These are phyloP conservation scores for Ilyonectria robusta DNA, from an alignment of 2,329 filamentous ascomycete species.

Conservation along the genomic window DNA sequence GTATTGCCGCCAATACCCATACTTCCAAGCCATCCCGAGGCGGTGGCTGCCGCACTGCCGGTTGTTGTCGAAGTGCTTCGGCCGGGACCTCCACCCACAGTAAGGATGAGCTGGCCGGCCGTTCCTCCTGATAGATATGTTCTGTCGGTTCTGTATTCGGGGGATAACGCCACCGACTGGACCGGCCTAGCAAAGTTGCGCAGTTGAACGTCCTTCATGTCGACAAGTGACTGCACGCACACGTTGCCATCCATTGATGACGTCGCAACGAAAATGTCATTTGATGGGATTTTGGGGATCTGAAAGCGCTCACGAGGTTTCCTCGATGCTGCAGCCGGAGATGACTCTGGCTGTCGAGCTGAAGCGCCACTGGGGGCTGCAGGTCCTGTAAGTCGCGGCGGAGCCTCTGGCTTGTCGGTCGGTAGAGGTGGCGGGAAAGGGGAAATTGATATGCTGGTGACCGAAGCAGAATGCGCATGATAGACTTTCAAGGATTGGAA, in stretches of 20 bases:
- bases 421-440: slow-evolving; percentile 78
- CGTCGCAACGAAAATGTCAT: slow-evolving; percentile 93
- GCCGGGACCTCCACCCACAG: slow-evolving; percentile 83
- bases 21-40: slow-evolving; percentile 91
- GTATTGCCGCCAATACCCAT: slow-evolving; percentile 85
- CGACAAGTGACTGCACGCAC: slow-evolving; percentile 88
- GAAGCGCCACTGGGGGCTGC: slow-evolving; percentile 51
- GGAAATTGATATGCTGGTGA: slow-evolving; percentile 91
- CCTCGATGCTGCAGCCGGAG: slow-evolving; percentile 67
- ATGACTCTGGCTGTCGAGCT: slow-evolving; percentile 53
- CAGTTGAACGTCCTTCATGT: slow-evolving; percentile 90
- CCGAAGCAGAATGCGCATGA: slow-evolving; percentile 91
- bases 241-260: slow-evolving; percentile 97
- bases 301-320: slow-evolving; percentile 65
- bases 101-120: slow-evolving; percentile 89
- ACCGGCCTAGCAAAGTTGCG: slow-evolving; percentile 95
- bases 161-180: slow-evolving; percentile 92
- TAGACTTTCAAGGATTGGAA: slow-evolving; percentile 89
- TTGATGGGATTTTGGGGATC: slow-evolving; percentile 83
- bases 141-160: slow-evolving; percentile 90
- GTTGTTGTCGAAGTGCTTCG: slow-evolving; percentile 91
- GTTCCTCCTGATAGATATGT: slow-evolving; percentile 93
- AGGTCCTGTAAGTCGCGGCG: slow-evolving; percentile 54
- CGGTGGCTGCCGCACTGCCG: slow-evolving; percentile 83
- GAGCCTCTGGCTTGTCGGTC: slow-evolving; percentile 59